Evolutionary conservation across 2,329 filamentous ascomycete genomes (phyloP), one percentile per base, ranked within the genome.

Genomic region (Hansfordia pulvinata): DNA sequence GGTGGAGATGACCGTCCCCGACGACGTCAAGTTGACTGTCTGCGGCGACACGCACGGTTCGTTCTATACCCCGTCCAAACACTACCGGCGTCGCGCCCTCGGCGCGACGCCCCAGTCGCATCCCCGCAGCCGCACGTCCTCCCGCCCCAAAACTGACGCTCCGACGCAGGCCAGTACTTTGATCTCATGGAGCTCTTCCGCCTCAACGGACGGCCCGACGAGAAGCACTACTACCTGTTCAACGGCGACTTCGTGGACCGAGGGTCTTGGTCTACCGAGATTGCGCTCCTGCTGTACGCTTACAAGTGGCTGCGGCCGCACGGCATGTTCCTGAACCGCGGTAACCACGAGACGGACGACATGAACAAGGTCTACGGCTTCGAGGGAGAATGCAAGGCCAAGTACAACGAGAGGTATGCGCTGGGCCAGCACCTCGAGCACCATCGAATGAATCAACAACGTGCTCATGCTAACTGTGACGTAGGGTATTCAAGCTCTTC

Each of bases 281-380:
- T 98, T 40, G 88, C 85, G 8, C 65, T 98, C 24, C 64, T 94
- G 8, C 64, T 98, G 12, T 98, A 94, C 53, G 81, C 88, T 23
- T 93, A 93, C 67, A 98, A 98, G 62, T 93, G 84, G 88, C 56
- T 96, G 43, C 75, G 81, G 29, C 90, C 90, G 6, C 70, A 74
- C 22, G 73, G 65, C 29, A 88, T 98, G 65, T 96, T 93, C 70
- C 62, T 98, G 37, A 98, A 98, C 64, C 76, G 90, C 35, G 90
- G 90, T 41, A 98, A 98, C 56, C 90, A 98, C 57, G 90, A 98
- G 60, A 96, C 90, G 25, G 88, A 96, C 50, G 88, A 94, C 54
- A 98, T 98, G 90, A 98, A 98, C 64, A 76, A 84, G 39, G 86
- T 90, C 28, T 98, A 98, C 49, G 90, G 90, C 11, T 98, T 98